These are phyloP conservation scores for Cladophialophora psammophila DNA, from an alignment of 2,329 filamentous ascomycete species.

Conservation along the genomic window DNA sequence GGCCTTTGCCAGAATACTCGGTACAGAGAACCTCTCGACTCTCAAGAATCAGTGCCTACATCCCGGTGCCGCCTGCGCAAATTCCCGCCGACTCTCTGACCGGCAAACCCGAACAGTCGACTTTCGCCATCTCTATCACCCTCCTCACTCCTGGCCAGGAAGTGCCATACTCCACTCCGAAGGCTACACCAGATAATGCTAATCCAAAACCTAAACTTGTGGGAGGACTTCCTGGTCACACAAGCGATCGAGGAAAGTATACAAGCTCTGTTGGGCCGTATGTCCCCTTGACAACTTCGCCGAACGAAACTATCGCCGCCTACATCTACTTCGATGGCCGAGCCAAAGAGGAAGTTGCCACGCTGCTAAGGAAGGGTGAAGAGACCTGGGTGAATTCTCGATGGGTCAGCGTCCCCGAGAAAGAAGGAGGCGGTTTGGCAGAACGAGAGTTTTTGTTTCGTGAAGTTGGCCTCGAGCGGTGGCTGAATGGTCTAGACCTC, in stretches of 20 bases:
- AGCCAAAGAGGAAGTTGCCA: constrained; percentile 95
- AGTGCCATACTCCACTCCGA: constrained; percentile 91
- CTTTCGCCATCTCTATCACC: constrained; percentile 98
- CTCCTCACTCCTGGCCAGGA: constrained; percentile 86
- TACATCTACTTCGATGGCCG: constrained; percentile 99
- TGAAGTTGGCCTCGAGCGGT: constrained; percentile 93
- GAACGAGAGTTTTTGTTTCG: constrained; percentile 97
- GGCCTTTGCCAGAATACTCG: constrained; percentile 88
- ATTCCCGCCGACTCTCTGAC: constrained; percentile 69
- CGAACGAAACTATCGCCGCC: constrained; percentile 95
- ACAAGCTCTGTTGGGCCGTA: constrained; percentile 76
- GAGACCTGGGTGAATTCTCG: constrained; percentile 99
- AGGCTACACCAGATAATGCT: constrained; percentile 76
- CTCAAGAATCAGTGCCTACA: constrained; percentile 95
- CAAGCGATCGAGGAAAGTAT: constrained; percentile 60
- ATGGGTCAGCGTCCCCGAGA: constrained; percentile 92
- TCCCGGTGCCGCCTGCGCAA: constrained; percentile 89
- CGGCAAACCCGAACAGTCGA: constrained; percentile 86
- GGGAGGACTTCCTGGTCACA: constrained; percentile 68
- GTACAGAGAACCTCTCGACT: constrained; percentile 92
- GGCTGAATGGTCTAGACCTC: constrained; percentile 96
- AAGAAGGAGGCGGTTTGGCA: constrained; percentile 90
- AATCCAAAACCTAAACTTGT: constrained; percentile 84
- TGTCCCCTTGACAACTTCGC: constrained; percentile 87
- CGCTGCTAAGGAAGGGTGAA: constrained; percentile 86